Conservation (phyloP, 2,329 filamentous ascomycete genomes). For the Calonectria montana region DNA sequence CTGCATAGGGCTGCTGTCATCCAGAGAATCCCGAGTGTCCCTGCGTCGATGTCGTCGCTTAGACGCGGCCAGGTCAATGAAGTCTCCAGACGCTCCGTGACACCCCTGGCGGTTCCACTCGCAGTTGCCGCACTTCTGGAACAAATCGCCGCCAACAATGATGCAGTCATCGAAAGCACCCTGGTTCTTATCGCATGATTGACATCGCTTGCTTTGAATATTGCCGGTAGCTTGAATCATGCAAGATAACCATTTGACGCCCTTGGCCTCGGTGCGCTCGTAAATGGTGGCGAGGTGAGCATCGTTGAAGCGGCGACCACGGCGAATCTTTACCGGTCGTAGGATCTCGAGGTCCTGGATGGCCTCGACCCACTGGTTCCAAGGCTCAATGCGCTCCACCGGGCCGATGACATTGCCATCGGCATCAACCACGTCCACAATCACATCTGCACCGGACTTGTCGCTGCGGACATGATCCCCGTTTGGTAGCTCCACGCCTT, state of each 20-base stretch:
- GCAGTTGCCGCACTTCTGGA: conserved; percentile 63
- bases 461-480: conserved; percentile 6
- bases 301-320: conserved; percentile 54
- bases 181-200: conserved; percentile 54
- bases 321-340: conserved; percentile 55
- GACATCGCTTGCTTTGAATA: conserved; percentile 53
- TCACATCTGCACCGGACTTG: conserved; percentile 19
- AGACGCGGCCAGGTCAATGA: conserved; percentile 32
- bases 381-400: conserved; percentile 49
- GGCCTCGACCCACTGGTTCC: conserved; percentile 54
- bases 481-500: conserved; percentile 32
- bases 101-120: conserved; percentile 59
- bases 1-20: conserved; percentile 4
- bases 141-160: conserved; percentile 53
- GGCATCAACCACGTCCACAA: conserved; percentile 52
- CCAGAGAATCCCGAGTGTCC: conserved; percentile 1
- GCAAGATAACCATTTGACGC: conserved; percentile 59
- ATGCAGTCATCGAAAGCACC: conserved; percentile 60
- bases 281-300: conserved; percentile 55
- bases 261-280: conserved; percentile 54
- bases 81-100: conserved; percentile 44
- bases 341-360: conserved; percentile 52
- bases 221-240: conserved; percentile 63
- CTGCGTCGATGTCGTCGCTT: conserved; percentile 31
- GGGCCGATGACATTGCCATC: conserved; percentile 53